Base-by-base conservation (phyloP, 2,329 filamentous ascomycete genomes). In the Trichothecium sympodiale region DNA sequence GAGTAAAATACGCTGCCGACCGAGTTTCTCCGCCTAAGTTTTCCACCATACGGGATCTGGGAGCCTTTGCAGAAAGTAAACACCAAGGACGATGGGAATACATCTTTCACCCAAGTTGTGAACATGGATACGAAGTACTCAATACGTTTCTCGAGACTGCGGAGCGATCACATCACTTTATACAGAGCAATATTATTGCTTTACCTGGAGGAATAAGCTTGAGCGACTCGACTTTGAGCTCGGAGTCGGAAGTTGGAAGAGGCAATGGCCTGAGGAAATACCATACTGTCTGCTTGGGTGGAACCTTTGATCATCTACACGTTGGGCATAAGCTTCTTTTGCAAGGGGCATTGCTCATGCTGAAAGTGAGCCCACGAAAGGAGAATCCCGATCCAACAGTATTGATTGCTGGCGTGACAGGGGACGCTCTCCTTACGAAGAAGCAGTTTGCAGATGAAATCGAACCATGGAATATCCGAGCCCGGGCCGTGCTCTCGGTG, bases 301-400 rank as follows among this genome's bases (percentile, higher is more conserved):
- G 91, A 8, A 98, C 91, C 0, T 98, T 96, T 59, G 91, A 98
- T 56, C 87, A 96, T 58, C 71, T 98, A 16, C 91, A 98, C 54
- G 79, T 84, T 4, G 91, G 91, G 5, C 91, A 98, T 64, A 98
- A 96, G 60, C 69, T 96, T n/a, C 72, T 98, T 15, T 73, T 98
- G 15, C 87, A 88, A n/a, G 88, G 88, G 41, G 84, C 83, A 1
- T 74, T 80, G 0, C 73, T 95, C 38, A 69, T 86, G 13, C 67
- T 83, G 38, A 72, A 74, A 39, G 66, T 73, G 1, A 63, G 65
- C 0, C 15, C 17, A 15, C 18, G 10, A 3, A 5, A 16, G 12
- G 17, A 14, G n/a, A 13, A 12, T 4, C 20, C 26, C 8, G n/a
- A 29, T 4, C 29, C 17, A 8, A 29, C 37, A 17, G 69, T 69